Evolutionary conservation across 768 basidiomycete genomes (phyloP).

Genomic region (Amanita polypyramis): DNA sequence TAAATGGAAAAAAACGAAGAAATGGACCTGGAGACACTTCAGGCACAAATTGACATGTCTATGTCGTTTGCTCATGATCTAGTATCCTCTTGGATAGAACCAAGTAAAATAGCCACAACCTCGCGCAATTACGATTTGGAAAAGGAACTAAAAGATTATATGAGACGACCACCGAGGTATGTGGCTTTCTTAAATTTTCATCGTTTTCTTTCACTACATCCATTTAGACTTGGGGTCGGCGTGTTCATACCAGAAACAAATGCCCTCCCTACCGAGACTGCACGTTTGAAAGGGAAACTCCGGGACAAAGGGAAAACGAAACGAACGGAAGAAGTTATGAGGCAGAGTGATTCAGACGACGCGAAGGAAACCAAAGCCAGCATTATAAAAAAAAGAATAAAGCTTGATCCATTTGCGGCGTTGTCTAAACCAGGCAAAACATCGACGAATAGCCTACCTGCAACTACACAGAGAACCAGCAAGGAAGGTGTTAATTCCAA

Average conservation of each 20-base stretch:
- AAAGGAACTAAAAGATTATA: slow-evolving; percentile 53
- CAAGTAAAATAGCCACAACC: slow-evolving; percentile 29
- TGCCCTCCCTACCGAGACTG: slow-evolving; percentile 39
- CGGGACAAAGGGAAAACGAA: slow-evolving; percentile 30
- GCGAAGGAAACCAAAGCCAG: slow-evolving; percentile 53
- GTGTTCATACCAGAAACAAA: slow-evolving; percentile 44
- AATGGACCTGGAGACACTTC: slow-evolving; percentile 57
- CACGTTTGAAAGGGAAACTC: slow-evolving; percentile 52
- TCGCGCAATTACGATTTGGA: slow-evolving; percentile 28
- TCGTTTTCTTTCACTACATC: slow-evolving; percentile 8
- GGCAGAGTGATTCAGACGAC: slow-evolving; percentile 23
- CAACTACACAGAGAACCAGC: neutral
- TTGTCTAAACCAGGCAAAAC: slow-evolving; percentile 33
- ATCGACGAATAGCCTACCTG: neutral
- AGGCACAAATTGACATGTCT: slow-evolving; percentile 76
- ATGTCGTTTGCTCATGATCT: slow-evolving; percentile 69
- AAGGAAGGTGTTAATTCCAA: neutral
- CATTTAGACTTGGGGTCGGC: slow-evolving; percentile 62
- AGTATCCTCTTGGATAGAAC: slow-evolving; percentile 69
- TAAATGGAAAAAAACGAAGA: slow-evolving; percentile 30
- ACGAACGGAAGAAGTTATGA: slow-evolving; percentile 29
- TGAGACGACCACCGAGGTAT: slow-evolving; percentile 65
- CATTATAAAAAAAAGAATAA: slow-evolving; percentile 48
- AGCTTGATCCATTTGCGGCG: slow-evolving; percentile 46
- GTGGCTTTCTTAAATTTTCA: slow-evolving; percentile 10